Evolutionary conservation across 768 basidiomycete genomes (phyloP), one percentile per base, ranked within the genome.

Genomic region (Cantharellus anzutake): DNA sequence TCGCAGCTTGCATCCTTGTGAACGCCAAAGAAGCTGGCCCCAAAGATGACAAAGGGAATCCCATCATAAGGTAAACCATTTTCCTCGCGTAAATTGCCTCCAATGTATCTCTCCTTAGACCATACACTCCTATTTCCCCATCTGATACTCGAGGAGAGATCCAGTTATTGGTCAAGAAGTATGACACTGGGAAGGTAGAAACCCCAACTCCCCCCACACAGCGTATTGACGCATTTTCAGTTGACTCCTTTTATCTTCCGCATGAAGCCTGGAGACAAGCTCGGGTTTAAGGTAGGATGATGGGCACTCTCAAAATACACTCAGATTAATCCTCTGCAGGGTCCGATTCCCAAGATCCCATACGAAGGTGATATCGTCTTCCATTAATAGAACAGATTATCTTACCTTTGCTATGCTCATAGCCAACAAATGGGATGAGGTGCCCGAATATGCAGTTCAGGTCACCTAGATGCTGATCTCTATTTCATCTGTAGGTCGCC

Each of bases 81-180:
- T 29, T 29, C 20, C 20, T 29, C 20, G 20, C 20, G 20, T 29
- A 29, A 29, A 29, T 29, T 29, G 20, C 20, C 20, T 29, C 20
- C 20, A 29, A 29, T 29, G 20, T 29, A 29, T 29, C 20, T 29
- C 20, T 29, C 20, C 20, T 29, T 29, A 80, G 91, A 59, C 89
- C 96, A 0, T 99, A 99, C 71, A 99, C 96, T 3, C 91, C 96
- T 58, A 80, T 90, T 64, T 92, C 92, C 29, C 72, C 80, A 0
- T 78, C 87, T 4, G 81, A 91, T 60, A 67, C 74, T 4, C 79
- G 80, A 59, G 91, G 89, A 37, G 83, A 89, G 66, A 70, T 94
- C 52, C 75, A 77, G 7, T 78, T 98, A 63, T 70, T 98, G 63
- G 73, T 98, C 70, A 98, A 98, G 73, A 82, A 81, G 63, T 84